Evolutionary conservation across 495 filamentous ascomycete genomes (phyloP), one percentile per base, ranked within the genome.

Genomic region (Symbiotaphrina buchneri): DNA sequence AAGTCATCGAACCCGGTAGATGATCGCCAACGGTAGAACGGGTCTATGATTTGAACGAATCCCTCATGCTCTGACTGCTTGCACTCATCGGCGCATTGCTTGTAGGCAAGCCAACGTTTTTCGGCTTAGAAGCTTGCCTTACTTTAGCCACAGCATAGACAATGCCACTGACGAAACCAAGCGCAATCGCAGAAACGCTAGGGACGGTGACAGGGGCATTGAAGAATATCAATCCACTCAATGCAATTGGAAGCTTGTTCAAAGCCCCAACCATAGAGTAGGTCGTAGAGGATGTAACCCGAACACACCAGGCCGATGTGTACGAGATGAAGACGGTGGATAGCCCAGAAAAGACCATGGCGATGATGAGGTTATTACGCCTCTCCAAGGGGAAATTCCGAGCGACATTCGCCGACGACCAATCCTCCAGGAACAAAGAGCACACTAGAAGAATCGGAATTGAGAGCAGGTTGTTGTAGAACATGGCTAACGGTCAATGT

Each of bases 401-500:
- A 41, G 52, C 48, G 46, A 99, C 52, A 58, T 99, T 99, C 29
- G 60, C 58, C 22, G 68, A 55, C 6, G 81, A 85, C 87, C 87
- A 99, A 56, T 94, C 73, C 48, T 99, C 87, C 36, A 77, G 59
- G 37, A 92, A 43, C 31, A 92, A 55, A 17, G 90, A 85, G 55
- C 68, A 71, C 39, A 79, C 52, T 30, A 94, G 48, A 18, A 99
- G 69, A 40, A 95, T 74, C 31, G 87, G 87, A 38, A 99, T 93
- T 15, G 83, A 91, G 37, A 99, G 70, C 27, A 99, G 67, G 53
- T 99, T 99, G 69, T 99, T 99, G 62, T 99, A 99, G 56, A 85
- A 99, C 87, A 97, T 97, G 40, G 84, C 85, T 95, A 41, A 17
- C 18, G 10, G 42, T n/a, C n/a, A 59, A 45, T 63, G 55, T 38